Evolutionary conservation across 2,329 filamentous ascomycete species (phyloP), one percentile per base, ranked within the genome.

Genomic region (Pseudogymnoascus sp.): DNA sequence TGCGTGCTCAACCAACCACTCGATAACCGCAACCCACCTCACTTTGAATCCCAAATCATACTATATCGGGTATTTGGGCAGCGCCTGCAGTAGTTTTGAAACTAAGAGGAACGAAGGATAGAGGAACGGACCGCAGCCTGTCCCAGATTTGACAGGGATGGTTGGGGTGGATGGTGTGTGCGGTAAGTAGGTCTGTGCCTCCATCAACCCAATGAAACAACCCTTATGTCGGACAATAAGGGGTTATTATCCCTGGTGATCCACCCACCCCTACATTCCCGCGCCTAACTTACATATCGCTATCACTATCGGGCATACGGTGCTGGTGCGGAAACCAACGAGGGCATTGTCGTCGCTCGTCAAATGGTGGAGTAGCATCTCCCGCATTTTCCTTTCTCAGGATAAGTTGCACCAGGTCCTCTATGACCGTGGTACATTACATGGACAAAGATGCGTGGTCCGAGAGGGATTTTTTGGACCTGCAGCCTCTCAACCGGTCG

Each of bases 401-500:
- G 57, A 66, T 42, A n/a, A 65, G 47, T 35, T 61, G 36, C 17
- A 67, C 59, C 10, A 72, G 40, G 13, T 68, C 69, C 65, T 65
- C 72, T 65, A 64, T 64, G 42, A 66, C 66, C 62, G 11, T 71
- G 47, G 70, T 75, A 61, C 70, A 68, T 60, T 77, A 75, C 61
- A 72, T 75, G 1, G 76, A 76, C 2, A 78, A 63, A 2, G 71
- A 71, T 1, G 73, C 73, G 33, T 73, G 68, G n/a, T 67, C 70
- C 0, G 74, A 73, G 6, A 78, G 67, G 6, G 76, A 66, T 42
- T 77, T 73, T 26, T 78, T 33, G 31, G 31, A 33, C 31, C 31
- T 33, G 31, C 31, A 33, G 31, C 8, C 31, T 33, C 9, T 33
- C 31, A 33, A 33, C 31, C 31, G 31, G 8, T 11, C 31, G 31